phyloP scores from a whole-genome alignment of 2,329 filamentous ascomycete genomes.

The Metarhizium brunneum region DNA sequence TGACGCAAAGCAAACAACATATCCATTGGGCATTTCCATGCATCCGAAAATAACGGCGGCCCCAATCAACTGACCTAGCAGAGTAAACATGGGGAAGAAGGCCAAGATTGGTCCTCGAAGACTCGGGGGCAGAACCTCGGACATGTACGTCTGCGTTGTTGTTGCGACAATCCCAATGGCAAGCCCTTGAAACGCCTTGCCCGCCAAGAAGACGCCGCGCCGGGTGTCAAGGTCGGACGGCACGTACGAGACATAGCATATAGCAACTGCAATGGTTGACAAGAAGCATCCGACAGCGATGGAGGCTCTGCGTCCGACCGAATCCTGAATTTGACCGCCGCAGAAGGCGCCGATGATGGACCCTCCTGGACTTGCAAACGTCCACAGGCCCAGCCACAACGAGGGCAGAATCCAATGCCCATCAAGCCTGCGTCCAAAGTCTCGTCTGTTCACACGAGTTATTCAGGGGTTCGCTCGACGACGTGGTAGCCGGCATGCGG shows the following conservation, averaged over 20 bases:
- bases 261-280: conserved; percentile 26
- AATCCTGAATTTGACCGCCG: conserved; percentile 31
- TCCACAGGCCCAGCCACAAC: conserved; percentile 35
- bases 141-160: conserved; percentile 37
- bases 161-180: conserved; percentile 35
- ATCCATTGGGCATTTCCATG: conserved; percentile 21
- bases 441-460: conserved; percentile 9
- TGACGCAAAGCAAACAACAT: conserved; percentile 30
- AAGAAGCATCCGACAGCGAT: conserved; percentile 26
- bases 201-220: conserved; percentile 31
- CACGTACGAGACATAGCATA: conserved; percentile 16
- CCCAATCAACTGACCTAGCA: conserved; percentile 38
- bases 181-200: conserved; percentile 35
- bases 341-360: conserved; percentile 26
- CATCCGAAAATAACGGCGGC: conserved; percentile 29
- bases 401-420: conserved; percentile 28
- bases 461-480: not conserved
- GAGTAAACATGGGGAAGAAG: conserved; percentile 38
- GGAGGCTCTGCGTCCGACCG: conserved; percentile 25
- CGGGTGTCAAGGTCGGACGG: conserved; percentile 15
- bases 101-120: conserved; percentile 38
- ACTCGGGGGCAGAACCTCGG: conserved; percentile 36
- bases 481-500: not conserved
- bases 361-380: conserved; percentile 27
- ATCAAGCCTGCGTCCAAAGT: conserved; percentile 23